Conservation (phyloP, 768 basidiomycete species). For the Mycena filopes region DNA sequence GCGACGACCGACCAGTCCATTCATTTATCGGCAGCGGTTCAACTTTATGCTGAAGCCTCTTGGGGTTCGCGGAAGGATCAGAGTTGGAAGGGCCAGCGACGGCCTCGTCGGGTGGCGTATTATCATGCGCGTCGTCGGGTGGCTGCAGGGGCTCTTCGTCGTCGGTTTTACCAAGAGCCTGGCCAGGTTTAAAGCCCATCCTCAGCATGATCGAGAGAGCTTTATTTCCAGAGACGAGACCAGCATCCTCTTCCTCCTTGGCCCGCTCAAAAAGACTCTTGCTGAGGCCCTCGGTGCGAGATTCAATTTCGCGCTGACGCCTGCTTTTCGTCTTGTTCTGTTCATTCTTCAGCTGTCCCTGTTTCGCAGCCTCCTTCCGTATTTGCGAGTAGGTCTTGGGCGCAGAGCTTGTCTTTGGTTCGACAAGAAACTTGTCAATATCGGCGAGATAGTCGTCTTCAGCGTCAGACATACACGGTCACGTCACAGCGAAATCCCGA, state of each 20-base stretch:
- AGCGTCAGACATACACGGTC: slow-evolving; percentile 66
- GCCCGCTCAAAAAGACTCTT: slow-evolving; percentile 86
- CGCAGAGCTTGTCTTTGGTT: slow-evolving; percentile 46
- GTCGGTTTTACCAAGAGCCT: slow-evolving; percentile 70
- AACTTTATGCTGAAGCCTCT: slow-evolving; percentile 53
- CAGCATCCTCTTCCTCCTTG: slow-evolving; percentile 68
- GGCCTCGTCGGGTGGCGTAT: slow-evolving; percentile 6
- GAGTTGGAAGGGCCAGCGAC: slow-evolving; percentile 7
- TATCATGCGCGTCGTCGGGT: slow-evolving; percentile 3
- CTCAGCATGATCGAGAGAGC: slow-evolving; percentile 92
- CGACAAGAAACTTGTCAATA: slow-evolving; percentile 77
- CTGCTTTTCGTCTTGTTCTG: slow-evolving; percentile 72
- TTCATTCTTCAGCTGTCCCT: slow-evolving; percentile 71
- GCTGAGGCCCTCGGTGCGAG: slow-evolving; percentile 80
- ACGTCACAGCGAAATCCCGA: not conserved
- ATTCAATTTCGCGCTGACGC: slow-evolving; percentile 76
- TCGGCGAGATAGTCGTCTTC: slow-evolving; percentile 88
- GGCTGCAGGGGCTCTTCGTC: slow-evolving; percentile 25
- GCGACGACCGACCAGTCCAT: slow-evolving; percentile 75
- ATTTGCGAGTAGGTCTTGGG: slow-evolving; percentile 77
- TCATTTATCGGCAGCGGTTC: slow-evolving; percentile 83
- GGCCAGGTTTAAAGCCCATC: slow-evolving; percentile 92
- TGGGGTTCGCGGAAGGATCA: slow-evolving; percentile 13
- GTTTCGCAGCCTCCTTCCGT: slow-evolving; percentile 72
- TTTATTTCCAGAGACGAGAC: slow-evolving; percentile 69